Percentiles rank a stretch among this genome's conserved stretches.
Conservation (phyloP, 305 asterid species). For the Withania somnifera region DNA sequence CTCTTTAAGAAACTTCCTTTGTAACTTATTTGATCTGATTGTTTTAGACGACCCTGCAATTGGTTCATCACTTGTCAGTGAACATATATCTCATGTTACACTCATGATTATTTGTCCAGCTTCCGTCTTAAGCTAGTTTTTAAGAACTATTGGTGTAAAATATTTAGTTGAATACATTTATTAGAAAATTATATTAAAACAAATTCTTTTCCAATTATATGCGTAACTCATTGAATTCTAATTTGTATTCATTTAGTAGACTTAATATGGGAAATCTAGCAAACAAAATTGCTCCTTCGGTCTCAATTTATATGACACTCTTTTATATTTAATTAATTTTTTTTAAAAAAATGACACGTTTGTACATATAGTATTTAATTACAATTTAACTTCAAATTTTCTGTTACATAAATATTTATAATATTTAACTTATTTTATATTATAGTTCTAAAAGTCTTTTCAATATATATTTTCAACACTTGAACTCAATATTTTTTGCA, state of each 20-base stretch:
- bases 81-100: not conserved
- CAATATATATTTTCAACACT: not conserved
- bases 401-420: not conserved
- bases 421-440: too few relatives aligned
- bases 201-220: too few relatives aligned
- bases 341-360: too few relatives aligned
- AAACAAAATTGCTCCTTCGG: not conserved
- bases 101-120: not conserved
- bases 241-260: not conserved
- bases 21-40: not conserved
- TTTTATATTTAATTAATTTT: not conserved
- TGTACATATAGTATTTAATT: not conserved
- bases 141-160: too few relatives aligned
- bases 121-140: not conserved
- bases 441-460: too few relatives aligned
- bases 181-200: too few relatives aligned
- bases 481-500: not conserved
- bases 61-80: not conserved
- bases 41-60: not conserved
- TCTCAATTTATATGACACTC: not conserved
- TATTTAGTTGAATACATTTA: too few relatives aligned
- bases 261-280: not conserved
- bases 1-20: slow-evolving; percentile 9
- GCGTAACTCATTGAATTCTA: not conserved
- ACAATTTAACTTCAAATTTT: not conserved